Evolutionary conservation across 2,329 filamentous ascomycete species (phyloP).

Genomic region (Macrophomina tecta): DNA sequence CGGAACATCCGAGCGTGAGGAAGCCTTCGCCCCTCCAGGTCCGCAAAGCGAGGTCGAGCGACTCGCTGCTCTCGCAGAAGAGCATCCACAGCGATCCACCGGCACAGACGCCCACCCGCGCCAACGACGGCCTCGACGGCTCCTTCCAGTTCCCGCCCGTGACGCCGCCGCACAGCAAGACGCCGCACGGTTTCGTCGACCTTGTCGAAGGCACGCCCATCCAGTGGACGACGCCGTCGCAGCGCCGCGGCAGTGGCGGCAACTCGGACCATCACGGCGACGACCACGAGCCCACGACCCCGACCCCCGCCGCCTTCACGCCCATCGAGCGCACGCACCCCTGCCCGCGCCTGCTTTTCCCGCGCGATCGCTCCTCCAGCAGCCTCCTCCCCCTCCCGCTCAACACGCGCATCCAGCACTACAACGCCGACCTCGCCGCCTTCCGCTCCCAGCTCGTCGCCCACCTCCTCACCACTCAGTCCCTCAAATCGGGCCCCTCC

Average conservation of each 20-base stretch:
- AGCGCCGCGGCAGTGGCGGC: background rate
- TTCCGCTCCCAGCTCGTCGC: slow-evolving; percentile 39
- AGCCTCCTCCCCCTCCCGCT: slow-evolving; percentile 25
- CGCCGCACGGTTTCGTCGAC: slow-evolving; percentile 22
- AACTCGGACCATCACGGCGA: background rate
- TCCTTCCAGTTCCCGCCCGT: slow-evolving; percentile 2
- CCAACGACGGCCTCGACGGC: slow-evolving; percentile 28
- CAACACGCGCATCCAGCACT: slow-evolving; percentile 28
- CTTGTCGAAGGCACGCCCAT: slow-evolving; percentile 22
- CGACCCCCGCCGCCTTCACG: slow-evolving; percentile 3
- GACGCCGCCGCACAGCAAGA: slow-evolving; percentile 3
- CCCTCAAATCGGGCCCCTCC: slow-evolving; percentile 32
- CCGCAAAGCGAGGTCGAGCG: slow-evolving; percentile 17
- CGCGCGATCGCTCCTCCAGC: slow-evolving; percentile 23
- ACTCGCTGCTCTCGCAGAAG: slow-evolving; percentile 8
- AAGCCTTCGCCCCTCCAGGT: slow-evolving; percentile 24
- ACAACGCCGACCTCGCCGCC: slow-evolving; percentile 36
- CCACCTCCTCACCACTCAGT: slow-evolving; percentile 38
- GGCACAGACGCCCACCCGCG: slow-evolving; percentile 26
- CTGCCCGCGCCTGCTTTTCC: slow-evolving; percentile 18
- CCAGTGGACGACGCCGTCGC: slow-evolving; percentile 5
- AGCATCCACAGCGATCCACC: slow-evolving; percentile 8
- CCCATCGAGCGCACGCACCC: slow-evolving; percentile 10
- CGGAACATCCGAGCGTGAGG: slow-evolving; percentile 7
- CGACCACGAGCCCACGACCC: slow-evolving; percentile 7